Evolutionary conservation across 1,284 basidiomycete genomes (phyloP), one percentile per base, ranked within the genome.

Genomic region (Macrocystidia cucumis): DNA sequence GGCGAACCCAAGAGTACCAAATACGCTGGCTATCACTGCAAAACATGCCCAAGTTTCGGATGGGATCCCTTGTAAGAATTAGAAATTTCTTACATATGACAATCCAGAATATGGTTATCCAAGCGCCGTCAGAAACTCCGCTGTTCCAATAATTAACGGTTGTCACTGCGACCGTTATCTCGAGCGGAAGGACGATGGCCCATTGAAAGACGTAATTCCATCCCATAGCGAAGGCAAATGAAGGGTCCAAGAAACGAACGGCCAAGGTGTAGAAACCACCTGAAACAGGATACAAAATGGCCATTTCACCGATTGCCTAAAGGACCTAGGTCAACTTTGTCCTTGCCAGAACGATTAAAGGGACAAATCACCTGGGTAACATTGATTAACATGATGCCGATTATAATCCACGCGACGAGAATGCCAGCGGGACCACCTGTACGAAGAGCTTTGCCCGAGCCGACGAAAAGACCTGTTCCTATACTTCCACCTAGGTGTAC

Each of bases 391-490:
- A 67, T 65, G 34, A 61, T 43, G 36, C 63, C 63, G 42, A 65
- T 64, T 23, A 67, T 49, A 40, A 65, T 46, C 63, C 63, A 67
- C 9, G 56, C 60, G 35, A 66, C 60, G 23, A 67, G 45, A 24
- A 67, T 45, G 34, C 57, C 63, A 37, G 60, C 63, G n/a, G 64
- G 65, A 11, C 65, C 65, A 29, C 63, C 64, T 12, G 36, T 45
- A 22, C 51, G 47, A 13, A 67, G 49, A 18, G 63, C 61, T 9
- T 51, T 47, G 9, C 71, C 70, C 17, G 69, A 69, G 42, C 69
- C 70, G 34, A 74, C 67, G 49, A 73, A 73, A 18, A 73, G 61
- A 51, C 69, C 69, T 38, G 68, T 71, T 40, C 69, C 69, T 23
- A 72, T 71, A 41, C 64, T 67, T 7, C 69, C 67, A 40, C 67